Conservation (phyloP, 306 rosid species). For the Carpinus viminea region DNA sequence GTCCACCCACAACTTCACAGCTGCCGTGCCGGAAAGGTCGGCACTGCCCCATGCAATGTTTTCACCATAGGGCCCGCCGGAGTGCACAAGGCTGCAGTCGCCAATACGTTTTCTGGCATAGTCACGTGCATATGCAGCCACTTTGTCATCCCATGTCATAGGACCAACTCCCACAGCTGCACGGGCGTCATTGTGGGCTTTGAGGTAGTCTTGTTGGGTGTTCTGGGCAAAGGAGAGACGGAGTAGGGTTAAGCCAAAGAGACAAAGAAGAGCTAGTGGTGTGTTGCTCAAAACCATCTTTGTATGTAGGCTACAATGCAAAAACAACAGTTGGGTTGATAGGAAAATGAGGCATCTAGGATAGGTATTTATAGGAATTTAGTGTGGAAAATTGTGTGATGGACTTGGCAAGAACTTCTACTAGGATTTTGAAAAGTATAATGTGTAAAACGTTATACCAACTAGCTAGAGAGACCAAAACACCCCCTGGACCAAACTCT, state of each 20-base stretch:
- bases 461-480: neutral
- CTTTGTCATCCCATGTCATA: slow-evolving; percentile 16
- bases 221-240: slow-evolving; percentile 26
- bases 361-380: neutral
- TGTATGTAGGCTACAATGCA: neutral
- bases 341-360: neutral
- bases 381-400: neutral
- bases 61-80: slow-evolving; percentile 35
- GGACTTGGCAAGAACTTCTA: neutral
- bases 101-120: slow-evolving; percentile 12
- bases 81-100: slow-evolving; percentile 30
- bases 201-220: slow-evolving; percentile 38
- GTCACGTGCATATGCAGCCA: slow-evolving; percentile 28
- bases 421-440: neutral
- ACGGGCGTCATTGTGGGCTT: slow-evolving; percentile 40
- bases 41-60: slow-evolving; percentile 29
- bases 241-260: neutral
- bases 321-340: neutral
- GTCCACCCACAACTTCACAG: slow-evolving; percentile 41
- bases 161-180: neutral
- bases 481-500: neutral
- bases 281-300: neutral
- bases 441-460: neutral
- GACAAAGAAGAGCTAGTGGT: neutral
- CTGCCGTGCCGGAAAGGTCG: slow-evolving; percentile 11